Conservation (phyloP, 805 yeast genomes). For the Spathaspora boniae region DNA sequence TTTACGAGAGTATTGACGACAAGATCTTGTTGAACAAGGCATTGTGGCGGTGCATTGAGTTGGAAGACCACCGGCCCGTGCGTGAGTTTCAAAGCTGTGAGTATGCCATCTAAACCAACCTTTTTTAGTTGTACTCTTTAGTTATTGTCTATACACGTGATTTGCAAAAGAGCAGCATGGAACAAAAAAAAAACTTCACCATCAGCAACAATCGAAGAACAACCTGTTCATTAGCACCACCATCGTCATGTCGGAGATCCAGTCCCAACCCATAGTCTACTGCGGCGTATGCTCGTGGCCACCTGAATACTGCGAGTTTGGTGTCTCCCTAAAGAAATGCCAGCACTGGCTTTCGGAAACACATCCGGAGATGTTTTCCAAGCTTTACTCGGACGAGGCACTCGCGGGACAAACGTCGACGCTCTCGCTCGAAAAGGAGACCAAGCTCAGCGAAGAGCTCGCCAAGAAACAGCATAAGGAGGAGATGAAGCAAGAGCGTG, state of each 20-base stretch:
- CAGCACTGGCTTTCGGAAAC: constrained; percentile 72
- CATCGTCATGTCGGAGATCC: constrained; percentile 13
- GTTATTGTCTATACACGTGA: neutral
- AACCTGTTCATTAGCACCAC: too few relatives aligned
- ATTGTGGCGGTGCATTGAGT: constrained; percentile 61
- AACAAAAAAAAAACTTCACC: too few relatives aligned
- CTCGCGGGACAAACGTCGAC: constrained; percentile 51
- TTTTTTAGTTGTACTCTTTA: neutral
- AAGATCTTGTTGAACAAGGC: constrained; percentile 43
- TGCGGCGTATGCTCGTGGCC: constrained; percentile 82
- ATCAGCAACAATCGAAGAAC: too few relatives aligned
- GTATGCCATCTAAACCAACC: neutral
- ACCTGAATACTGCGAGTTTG: constrained; percentile 92
- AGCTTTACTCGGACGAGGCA: constrained; percentile 60
- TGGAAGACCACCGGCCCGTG: constrained; percentile 61
- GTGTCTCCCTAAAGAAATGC: constrained; percentile 76
- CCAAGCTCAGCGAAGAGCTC: constrained; percentile 74
- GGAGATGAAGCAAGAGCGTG: constrained; percentile 81
- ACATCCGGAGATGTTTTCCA: constrained; percentile 52
- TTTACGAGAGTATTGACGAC: constrained; percentile 60
- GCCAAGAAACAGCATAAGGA: constrained; percentile 84
- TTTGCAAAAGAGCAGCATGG: neutral
- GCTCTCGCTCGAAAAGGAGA: constrained; percentile 73
- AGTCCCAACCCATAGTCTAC: constrained; percentile 47
- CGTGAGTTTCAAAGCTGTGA: constrained; percentile 34